Base-by-base conservation (phyloP, 2,329 filamentous ascomycete species). In the Ophiostoma himal-ulmi region DNA sequence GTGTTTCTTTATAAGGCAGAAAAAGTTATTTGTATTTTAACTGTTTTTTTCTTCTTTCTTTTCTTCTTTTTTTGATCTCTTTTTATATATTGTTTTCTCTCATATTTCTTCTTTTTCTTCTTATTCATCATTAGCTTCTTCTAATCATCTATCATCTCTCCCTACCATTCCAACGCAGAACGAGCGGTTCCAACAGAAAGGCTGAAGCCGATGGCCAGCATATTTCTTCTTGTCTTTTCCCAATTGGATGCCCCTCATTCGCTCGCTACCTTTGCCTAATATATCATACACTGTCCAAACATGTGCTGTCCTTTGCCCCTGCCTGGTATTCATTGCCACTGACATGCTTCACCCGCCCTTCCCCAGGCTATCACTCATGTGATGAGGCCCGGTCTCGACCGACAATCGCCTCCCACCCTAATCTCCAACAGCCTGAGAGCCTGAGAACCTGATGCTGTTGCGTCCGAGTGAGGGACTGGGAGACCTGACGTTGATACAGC, bases 71-170 rank as follows among this genome's bases (percentile, higher is more conserved):
- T 3, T 17, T 34, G 5, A 8, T 26, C 22, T 62, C 52, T 13
- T 57, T 68, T 68, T 69, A 37, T 26, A 34, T 52, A 39, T 67
- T 36, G 1, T 65, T 20, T 69, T 64, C n/a, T 60, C n/a, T n/a
- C n/a, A 54, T 22, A 22, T 69, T 37, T 60, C 26, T 20, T 57
- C 62, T 6, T 30, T 48, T 60, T 13, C 17, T 64, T 13, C 60
- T 30, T 68, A 1, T 14, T 62, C 3, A 30, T 30, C 26, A 30
- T 30, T 3, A 30, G 3, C 26, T 3, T 3, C 26, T 3, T 30
- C 26, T 3, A 30, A 1, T 30, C 3, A 30, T 1, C 26, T 30
- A 30, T 30, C 26, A 30, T 30, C 26, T 30, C 3, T 30, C 26
- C 3, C 26, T 30, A 30, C 41, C 41, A 44, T 44, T 44, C 41